phyloP scores from a whole-genome alignment of 2,329 filamentous ascomycete species.

The Fusarium sp. region DNA sequence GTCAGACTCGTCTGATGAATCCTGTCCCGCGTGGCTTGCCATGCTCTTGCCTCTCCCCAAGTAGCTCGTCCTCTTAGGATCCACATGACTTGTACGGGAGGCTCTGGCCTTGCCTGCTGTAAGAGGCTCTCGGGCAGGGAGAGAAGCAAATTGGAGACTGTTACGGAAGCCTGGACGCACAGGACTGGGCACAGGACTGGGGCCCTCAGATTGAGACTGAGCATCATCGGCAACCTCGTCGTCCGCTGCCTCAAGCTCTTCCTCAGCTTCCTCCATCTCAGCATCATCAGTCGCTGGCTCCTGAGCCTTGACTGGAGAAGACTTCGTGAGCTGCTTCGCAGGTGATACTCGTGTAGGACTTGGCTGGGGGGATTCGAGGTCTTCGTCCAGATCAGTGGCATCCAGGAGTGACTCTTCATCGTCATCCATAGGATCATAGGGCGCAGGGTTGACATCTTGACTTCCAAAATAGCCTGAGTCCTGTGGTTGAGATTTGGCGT shows the following conservation, averaged over 20 bases:
- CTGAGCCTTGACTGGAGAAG: constrained; percentile 51
- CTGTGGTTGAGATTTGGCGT: constrained; percentile 32
- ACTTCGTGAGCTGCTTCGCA: constrained; percentile 1
- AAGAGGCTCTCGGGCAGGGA: constrained; percentile 90
- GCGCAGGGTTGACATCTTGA: constrained; percentile 55
- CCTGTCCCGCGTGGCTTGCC: constrained; percentile 61
- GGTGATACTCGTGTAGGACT: constrained; percentile 40
- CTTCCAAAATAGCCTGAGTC: constrained; percentile 82
- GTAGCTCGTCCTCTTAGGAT: constrained; percentile 78
- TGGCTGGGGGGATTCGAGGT: constrained; percentile 32
- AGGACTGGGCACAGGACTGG: constrained; percentile 82
- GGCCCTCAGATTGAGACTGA: constrained; percentile 74
- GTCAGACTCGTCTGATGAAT: constrained; percentile 59
- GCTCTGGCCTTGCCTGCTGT: constrained; percentile 79
- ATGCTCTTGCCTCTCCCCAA: constrained; percentile 80
- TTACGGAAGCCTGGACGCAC: constrained; percentile 84
- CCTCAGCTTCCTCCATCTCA: constrained; percentile 25
- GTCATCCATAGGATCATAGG: constrained; percentile 40
- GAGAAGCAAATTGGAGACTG: constrained; percentile 91
- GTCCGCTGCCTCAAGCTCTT: constrained; percentile 21
- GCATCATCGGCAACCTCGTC: constrained; percentile 56
- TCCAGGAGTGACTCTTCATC: constrained; percentile 38
- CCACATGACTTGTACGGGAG: constrained; percentile 82
- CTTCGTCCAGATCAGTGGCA: constrained; percentile 30
- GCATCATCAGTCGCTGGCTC: background rate